phyloP scores from a whole-genome alignment of 1,284 basidiomycete species.

The Entoloma clypeatum region DNA sequence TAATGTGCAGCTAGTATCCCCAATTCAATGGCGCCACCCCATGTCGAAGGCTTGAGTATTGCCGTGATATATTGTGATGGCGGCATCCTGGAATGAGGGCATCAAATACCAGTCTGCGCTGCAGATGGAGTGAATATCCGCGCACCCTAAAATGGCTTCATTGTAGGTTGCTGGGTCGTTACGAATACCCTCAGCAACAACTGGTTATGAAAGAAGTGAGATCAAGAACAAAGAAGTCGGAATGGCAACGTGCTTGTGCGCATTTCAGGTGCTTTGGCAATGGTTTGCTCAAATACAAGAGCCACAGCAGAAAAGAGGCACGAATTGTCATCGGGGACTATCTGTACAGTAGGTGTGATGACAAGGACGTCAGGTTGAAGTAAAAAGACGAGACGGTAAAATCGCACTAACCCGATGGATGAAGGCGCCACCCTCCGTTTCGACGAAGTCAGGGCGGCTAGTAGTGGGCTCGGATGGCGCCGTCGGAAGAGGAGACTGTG shows the following conservation, averaged over 20 bases:
- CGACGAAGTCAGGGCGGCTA: slow-evolving; percentile 56
- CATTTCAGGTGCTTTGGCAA: slow-evolving; percentile 59
- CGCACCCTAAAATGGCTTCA: slow-evolving; percentile 82
- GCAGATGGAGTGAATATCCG: slow-evolving; percentile 2
- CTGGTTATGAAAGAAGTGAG: slow-evolving; percentile 34
- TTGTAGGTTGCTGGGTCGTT: slow-evolving; percentile 69
- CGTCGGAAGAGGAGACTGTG: slow-evolving; percentile 11
- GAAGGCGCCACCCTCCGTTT: slow-evolving; percentile 59
- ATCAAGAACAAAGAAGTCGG: not conserved
- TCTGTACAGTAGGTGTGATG: slow-evolving; percentile 41
- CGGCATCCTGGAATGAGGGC: slow-evolving; percentile 46
- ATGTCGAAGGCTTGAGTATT: slow-evolving; percentile 75
- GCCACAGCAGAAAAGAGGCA: slow-evolving; percentile 88
- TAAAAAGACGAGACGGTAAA: not conserved
- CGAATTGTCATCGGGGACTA: slow-evolving; percentile 91
- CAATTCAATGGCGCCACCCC: slow-evolving; percentile 94
- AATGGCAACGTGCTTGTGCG: slow-evolving; percentile 51
- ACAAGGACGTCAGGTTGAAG: too few relatives aligned
- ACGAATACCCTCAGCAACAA: slow-evolving; percentile 78
- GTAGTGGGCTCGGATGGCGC: slow-evolving; percentile 16
- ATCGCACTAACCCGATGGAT: slow-evolving; percentile 56
- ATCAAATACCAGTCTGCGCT: not conserved
- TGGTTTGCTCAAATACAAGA: slow-evolving; percentile 80
- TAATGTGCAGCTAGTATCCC: slow-evolving; percentile 80
- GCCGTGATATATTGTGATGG: slow-evolving; percentile 75